phyloP scores from a whole-genome alignment of 805 yeast genomes.

The Peterozyma toletana region DNA sequence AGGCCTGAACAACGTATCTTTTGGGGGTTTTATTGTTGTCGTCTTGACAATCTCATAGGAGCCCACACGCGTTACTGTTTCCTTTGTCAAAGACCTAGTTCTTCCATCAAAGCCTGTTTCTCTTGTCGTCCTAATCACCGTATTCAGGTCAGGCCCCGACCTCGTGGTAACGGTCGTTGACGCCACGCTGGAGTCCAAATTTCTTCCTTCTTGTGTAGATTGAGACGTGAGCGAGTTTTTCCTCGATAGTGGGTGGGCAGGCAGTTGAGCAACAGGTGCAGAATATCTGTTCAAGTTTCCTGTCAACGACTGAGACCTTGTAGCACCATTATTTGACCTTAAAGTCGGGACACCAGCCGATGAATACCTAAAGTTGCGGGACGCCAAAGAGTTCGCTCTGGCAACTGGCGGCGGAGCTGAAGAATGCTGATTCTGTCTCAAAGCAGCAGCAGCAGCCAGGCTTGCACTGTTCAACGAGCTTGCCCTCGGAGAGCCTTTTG shows the following conservation, averaged over 20 bases:
- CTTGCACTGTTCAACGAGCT: constrained; percentile 12
- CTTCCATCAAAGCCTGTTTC: constrained; percentile 44
- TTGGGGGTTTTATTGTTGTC: constrained; percentile 29
- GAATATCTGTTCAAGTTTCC: constrained; percentile 15
- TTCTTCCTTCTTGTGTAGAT: not conserved
- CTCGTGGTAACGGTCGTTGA: constrained; percentile 12
- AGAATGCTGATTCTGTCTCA: constrained; percentile 12
- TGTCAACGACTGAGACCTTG: constrained; percentile 18
- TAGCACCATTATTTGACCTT: constrained; percentile 7
- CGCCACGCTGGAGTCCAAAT: constrained; percentile 5
- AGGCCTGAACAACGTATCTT: constrained; percentile 16
- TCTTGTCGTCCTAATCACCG: constrained; percentile 41
- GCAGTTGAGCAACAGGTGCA: constrained; percentile 2
- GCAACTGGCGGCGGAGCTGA: not conserved
- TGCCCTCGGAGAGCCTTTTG: not conserved
- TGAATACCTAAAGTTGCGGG: constrained; percentile 4
- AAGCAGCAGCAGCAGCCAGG: constrained; percentile 24
- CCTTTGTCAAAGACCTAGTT: constrained; percentile 47
- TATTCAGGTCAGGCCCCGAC: constrained; percentile 11
- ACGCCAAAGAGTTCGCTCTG: constrained; percentile 16
- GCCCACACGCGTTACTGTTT: constrained; percentile 41
- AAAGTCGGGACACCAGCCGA: not conserved
- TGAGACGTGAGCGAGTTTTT: not conserved
- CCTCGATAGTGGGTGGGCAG: not conserved
- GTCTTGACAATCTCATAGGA: constrained; percentile 42